Evolutionary conservation across 768 basidiomycete species (phyloP).

Genomic region (Trametes cubensis): DNA sequence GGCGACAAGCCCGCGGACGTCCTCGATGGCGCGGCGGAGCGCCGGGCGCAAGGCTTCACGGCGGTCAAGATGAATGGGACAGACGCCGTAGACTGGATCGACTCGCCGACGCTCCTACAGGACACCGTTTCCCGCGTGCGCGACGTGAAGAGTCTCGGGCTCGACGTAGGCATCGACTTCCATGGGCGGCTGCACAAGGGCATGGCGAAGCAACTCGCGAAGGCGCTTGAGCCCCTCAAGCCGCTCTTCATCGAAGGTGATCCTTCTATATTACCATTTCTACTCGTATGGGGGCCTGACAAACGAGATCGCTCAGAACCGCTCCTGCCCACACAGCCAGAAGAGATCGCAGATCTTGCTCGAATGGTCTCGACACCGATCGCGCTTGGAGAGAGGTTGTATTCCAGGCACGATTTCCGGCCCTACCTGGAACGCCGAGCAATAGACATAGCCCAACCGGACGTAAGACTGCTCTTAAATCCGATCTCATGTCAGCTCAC

Average conservation of each 20-base stretch:
- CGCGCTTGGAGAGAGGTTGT: conserved; percentile 65
- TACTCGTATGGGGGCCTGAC: too few species aligned
- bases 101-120: conserved; percentile 55
- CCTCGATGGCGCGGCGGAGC: conserved; percentile 49
- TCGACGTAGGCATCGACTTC: conserved; percentile 72
- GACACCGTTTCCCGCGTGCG: conserved; percentile 57
- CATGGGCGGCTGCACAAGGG: conserved; percentile 71
- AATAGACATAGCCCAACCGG: conserved; percentile 72
- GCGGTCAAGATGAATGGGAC: conserved; percentile 77
- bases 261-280: not conserved
- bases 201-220: conserved; percentile 70
- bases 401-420: conserved; percentile 61
- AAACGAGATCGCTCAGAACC: conserved; percentile 43
- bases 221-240: conserved; percentile 56
- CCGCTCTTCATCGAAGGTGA: conserved; percentile 69
- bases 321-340: conserved; percentile 58
- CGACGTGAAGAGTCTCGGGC: conserved; percentile 44
- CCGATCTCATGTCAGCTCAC: too few species aligned
- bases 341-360: conserved; percentile 63
- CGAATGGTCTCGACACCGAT: conserved; percentile 60
- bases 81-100: conserved; percentile 47
- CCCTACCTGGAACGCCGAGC: conserved; percentile 66
- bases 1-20: conserved; percentile 53
- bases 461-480: conserved; percentile 41
- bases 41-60: conserved; percentile 66